Evolutionary conservation across 2,329 filamentous ascomycete species (phyloP).

Genomic region (Penicillium sp.): DNA sequence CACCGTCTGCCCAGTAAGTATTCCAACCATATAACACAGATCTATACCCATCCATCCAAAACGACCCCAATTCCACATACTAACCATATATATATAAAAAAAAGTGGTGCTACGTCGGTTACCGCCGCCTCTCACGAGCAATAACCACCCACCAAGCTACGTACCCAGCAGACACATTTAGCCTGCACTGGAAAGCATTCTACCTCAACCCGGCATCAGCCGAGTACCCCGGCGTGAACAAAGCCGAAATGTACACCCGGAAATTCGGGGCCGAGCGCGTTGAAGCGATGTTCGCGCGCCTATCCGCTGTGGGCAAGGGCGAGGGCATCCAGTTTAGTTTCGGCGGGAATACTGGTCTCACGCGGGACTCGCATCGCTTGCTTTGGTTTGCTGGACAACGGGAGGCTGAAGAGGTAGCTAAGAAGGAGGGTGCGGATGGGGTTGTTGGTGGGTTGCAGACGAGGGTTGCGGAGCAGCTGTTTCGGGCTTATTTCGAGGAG

Average conservation of each 20-base stretch:
- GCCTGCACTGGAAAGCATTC: conserved; percentile 73
- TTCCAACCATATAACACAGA: neutral
- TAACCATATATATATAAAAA: conserved; percentile 6
- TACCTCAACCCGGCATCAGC: conserved; percentile 71
- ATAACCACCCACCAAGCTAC: conserved; percentile 65
- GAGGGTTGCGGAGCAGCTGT: conserved; percentile 61
- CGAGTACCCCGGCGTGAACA: conserved; percentile 50
- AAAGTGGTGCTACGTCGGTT: conserved; percentile 73
- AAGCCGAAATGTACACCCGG: conserved; percentile 57
- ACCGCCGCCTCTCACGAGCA: conserved; percentile 70
- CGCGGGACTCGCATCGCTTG: conserved; percentile 74
- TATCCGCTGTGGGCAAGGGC: conserved; percentile 58
- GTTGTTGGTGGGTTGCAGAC: conserved; percentile 55
- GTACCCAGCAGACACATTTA: conserved; percentile 69
- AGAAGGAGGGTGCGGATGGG: conserved; percentile 9
- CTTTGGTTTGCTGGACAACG: conserved; percentile 67
- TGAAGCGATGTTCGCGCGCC: conserved; percentile 56
- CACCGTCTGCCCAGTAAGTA: conserved; percentile 66
- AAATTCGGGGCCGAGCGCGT: conserved; percentile 66
- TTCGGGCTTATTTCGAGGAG: conserved; percentile 65
- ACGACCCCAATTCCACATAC: neutral
- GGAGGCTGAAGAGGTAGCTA: conserved; percentile 18
- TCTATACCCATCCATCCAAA: neutral
- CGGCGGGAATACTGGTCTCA: conserved; percentile 70
- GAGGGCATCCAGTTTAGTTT: conserved; percentile 75